Base-by-base conservation (phyloP, 1,284 basidiomycete species). In the Dichomitus squalens region DNA sequence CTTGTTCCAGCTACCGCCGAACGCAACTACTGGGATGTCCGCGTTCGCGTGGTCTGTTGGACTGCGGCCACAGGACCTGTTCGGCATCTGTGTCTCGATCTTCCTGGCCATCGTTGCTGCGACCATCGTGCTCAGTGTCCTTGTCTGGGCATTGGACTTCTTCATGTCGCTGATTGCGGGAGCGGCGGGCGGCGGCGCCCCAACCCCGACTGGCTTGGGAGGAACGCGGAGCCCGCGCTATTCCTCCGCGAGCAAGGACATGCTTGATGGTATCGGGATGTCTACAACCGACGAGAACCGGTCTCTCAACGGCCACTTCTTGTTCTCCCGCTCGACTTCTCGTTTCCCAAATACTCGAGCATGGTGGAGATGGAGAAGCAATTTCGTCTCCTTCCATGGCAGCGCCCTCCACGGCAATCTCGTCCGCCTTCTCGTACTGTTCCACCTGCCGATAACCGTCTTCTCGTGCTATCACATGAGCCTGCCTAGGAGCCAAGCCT, bases 361-460 rank as follows among this genome's bases (percentile, higher is more conserved):
- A 49, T 89, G 86, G 85, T 83, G 86, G 78, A 75, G 77, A 48
- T 67, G 85, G 38, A 83, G 85, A 43, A 79, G 82, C 23, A 81
- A 85, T 60, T 80, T 88, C 60, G 85, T 83, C 54, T 88, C 88
- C 7, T 90, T 93, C 73, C 91, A 93, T 69, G 81, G 85, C 16
- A 88, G 82, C 62, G 83, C 92, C 50, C 75, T 93, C 44, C 87
- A 92, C 64, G 96, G 96, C 46, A 98, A 98, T 73, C 84, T 98
- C 51, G 85, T 96, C 53, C 89, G 96, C 51, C 80, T 96, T 55
- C 82, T 98, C 41, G 80, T 96, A 53, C 79, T 96, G 38, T 98
- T 98, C 77, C 96, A 98, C 75, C 84, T 98, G 20, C 96, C 96
- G 9, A 83, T 98, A 64, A 96, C 94, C 35, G 85, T 95, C 53